Evolutionary conservation across 2,329 filamentous ascomycete genomes (phyloP).

Genomic region (Penicillium brevicompactum): DNA sequence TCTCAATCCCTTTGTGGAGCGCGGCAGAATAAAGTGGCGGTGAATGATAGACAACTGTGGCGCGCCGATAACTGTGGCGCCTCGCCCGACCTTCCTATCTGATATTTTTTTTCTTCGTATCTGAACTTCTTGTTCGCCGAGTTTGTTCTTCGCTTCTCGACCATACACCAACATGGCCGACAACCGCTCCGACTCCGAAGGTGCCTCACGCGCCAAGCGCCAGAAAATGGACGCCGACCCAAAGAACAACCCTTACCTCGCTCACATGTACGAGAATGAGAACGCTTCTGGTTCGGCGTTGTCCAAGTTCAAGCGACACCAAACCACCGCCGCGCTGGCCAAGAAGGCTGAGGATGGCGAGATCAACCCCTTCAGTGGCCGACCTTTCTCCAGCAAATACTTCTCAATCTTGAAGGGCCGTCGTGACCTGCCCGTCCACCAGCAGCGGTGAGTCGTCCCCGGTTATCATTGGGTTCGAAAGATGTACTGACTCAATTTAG

Average conservation of each 20-base stretch:
- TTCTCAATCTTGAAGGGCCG: conserved; percentile 84
- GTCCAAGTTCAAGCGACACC: conserved; percentile 71
- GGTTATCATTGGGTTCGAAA: not conserved
- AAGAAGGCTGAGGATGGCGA: conserved; percentile 75
- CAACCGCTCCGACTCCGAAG: conserved; percentile 57
- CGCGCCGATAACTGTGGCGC: conserved; percentile 31
- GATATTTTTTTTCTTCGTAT: conserved; percentile 25
- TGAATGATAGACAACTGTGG: conserved; percentile 30
- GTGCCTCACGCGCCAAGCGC: conserved; percentile 55
- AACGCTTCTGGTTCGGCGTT: conserved; percentile 54
- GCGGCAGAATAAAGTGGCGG: conserved; percentile 33
- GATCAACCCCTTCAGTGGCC: conserved; percentile 81
- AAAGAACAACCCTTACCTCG: conserved; percentile 80
- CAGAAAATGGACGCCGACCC: conserved; percentile 56
- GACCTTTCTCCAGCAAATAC: conserved; percentile 77
- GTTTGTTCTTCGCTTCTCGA: conserved; percentile 15
- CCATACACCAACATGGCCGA: conserved; percentile 52
- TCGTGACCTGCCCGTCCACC: conserved; percentile 85
- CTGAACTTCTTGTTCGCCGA: conserved; percentile 12
- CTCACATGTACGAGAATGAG: conserved; percentile 70
- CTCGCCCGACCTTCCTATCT: conserved; percentile 35
- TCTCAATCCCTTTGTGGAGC: conserved; percentile 33
- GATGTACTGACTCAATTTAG: conserved; percentile 43
- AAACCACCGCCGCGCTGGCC: conserved; percentile 77
- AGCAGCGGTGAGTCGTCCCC: conserved; percentile 69